Evolutionary conservation across 192 early-diverging fungal genomes (phyloP).

Genomic region (Entrophospora sp.): DNA sequence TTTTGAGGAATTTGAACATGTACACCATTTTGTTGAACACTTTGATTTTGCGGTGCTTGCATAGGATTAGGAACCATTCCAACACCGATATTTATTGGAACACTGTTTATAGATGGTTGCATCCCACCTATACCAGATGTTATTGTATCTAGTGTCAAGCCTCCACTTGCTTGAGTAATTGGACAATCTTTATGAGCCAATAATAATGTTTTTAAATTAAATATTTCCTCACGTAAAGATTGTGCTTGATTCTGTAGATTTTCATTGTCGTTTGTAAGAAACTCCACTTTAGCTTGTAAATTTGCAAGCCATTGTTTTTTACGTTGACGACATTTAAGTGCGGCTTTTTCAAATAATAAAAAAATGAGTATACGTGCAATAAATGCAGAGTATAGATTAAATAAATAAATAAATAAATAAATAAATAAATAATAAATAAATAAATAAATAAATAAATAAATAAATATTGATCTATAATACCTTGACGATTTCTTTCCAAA

Average conservation of each 20-base stretch:
- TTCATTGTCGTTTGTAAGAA: constrained; percentile 59
- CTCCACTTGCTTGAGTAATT: constrained; percentile 59
- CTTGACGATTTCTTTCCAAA: constrained; percentile 83
- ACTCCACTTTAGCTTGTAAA: constrained; percentile 61
- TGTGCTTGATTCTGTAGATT: constrained; percentile 49
- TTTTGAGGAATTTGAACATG: constrained; percentile 8
- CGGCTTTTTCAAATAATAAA: constrained; percentile 40
- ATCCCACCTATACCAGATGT: constrained; percentile 18
- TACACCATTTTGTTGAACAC: no score
- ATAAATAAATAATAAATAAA: neutral
- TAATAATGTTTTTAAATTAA: constrained; percentile 68
- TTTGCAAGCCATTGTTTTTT: constrained; percentile 87
- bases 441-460: neutral
- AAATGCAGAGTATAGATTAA: no score
- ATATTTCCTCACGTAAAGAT: constrained; percentile 58
- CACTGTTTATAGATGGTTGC: neutral
- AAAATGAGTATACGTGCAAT: neutral
- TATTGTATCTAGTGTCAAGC: constrained; percentile 40
- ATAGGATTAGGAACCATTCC: constrained; percentile 24
- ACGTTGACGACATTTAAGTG: constrained; percentile 84
- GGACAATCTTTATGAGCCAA: constrained; percentile 72
- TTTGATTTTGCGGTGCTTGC: no score
- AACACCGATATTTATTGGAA: neutral
- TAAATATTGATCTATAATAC: no score
- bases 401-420: neutral